Conservation (phyloP, 768 basidiomycete genomes). For the Phlebiopsis gigantea region DNA sequence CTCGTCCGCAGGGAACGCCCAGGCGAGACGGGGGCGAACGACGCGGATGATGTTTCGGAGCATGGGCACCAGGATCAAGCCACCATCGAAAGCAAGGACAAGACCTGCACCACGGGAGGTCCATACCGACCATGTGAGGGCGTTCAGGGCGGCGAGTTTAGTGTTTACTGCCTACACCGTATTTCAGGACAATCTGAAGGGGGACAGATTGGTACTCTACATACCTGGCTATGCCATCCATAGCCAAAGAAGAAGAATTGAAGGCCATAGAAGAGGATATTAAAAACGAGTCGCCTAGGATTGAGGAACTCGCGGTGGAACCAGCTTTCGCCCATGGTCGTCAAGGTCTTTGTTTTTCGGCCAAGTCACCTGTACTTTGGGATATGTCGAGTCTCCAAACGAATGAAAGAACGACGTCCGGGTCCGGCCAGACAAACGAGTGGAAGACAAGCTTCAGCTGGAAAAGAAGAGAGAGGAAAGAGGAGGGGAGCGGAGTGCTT, state of each 20-base stretch:
- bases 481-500: neutral
- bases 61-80: conserved; percentile 84
- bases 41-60: conserved; percentile 83
- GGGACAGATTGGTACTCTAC: neutral
- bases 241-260: conserved; percentile 61
- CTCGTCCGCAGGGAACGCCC: conserved; percentile 89
- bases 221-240: conserved; percentile 86
- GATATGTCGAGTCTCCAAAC: neutral
- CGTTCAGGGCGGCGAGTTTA: conserved; percentile 71
- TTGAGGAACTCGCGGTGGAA: conserved; percentile 64
- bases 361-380: conserved; percentile 5
- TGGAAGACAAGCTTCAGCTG: conserved; percentile 14
- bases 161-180: conserved; percentile 48
- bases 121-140: conserved; percentile 83
- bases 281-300: conserved; percentile 63
- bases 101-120: conserved; percentile 87
- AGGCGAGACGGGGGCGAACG: conserved; percentile 73
- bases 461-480: conserved; percentile 18
- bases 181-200: conserved; percentile 5
- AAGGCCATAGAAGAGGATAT: conserved; percentile 72
- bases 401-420: conserved; percentile 32
- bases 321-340: conserved; percentile 63
- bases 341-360: conserved; percentile 11
- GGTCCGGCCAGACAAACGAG: conserved; percentile 44
- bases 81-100: conserved; percentile 82